A percentile compares a stretch with the other conserved stretches of the same genome.
These are phyloP conservation scores for Ophiostoma sp. DNA, from an alignment of 2,329 filamentous ascomycete genomes.

Conservation along the genomic window DNA sequence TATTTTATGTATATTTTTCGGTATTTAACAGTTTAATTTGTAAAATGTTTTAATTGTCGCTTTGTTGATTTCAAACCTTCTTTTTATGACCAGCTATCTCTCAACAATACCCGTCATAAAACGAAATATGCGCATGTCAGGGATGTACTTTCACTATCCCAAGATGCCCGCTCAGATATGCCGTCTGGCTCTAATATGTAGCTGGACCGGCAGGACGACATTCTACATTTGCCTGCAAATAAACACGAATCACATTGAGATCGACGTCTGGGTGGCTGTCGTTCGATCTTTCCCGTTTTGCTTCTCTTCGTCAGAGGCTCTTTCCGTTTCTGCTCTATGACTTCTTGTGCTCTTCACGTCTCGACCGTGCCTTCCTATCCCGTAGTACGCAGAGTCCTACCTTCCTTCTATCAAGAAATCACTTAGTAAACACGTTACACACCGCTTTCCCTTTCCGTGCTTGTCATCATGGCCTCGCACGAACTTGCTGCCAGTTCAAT, in stretches of 20 bases:
- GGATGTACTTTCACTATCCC: too few relatives aligned
- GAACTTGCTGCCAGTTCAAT: neutral
- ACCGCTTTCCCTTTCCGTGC: neutral
- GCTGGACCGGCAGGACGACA: neutral
- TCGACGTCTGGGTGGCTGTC: neutral
- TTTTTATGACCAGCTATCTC: too few relatives aligned
- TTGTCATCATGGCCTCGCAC: too few relatives aligned
- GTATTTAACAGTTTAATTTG: neutral
- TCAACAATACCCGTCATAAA: neutral
- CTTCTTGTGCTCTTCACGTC: neutral
- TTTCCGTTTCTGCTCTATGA: neutral
- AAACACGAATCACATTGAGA: constrained; percentile 4
- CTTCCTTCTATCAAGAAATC: neutral
- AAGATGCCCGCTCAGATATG: neutral
- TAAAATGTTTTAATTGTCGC: neutral
- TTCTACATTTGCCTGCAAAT: neutral
- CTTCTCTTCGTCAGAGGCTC: neutral
- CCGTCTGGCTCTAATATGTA: neutral
- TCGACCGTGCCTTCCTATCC: neutral
- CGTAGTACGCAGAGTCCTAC: neutral
- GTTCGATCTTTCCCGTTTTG: neutral
- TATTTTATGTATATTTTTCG: neutral
- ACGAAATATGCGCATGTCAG: neutral
- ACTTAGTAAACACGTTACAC: neutral
- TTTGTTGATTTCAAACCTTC: too few relatives aligned